Base-by-base conservation (phyloP, 2,329 filamentous ascomycete species). In the Acephala macrosclerotiorum region DNA sequence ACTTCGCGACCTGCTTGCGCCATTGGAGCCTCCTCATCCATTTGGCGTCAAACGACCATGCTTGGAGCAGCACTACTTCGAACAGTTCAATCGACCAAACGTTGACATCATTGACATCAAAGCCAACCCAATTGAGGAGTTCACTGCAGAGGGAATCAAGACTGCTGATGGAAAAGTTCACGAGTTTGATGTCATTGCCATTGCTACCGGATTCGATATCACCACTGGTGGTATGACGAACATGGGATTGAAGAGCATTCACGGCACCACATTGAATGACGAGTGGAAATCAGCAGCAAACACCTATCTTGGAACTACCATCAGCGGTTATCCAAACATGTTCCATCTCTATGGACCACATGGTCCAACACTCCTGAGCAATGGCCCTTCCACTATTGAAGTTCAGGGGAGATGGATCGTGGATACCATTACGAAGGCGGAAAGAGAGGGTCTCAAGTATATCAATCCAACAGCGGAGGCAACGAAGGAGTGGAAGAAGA, bases 341-440 rank as follows among this genome's bases (percentile, higher is more conserved):
- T 84, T 84, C 75, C 77, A 81, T 68, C 77, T 84, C 58, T 88
- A 87, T 71, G 86, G 86, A 0, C 78, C 81, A 0, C 86, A 89
- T n/a, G 84, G 79, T 0, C 86, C 86, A 0, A 87, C 85, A 0
- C 80, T 85, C 0, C 77, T 88, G 5, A 75, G 79, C 71, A 89
- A 89, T 69, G 87, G 86, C 0, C 87, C 87, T 0, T 81, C 82
- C 0, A 81, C 79, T 1, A 81, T 84, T 8, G 84, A 88, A 67
- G 71, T 85, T 0, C 87, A 89, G 70, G 86, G 85, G 1, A 77
- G 84, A 0, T 89, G 84, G 85, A 83, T 88, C 62, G 77, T 79
- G 18, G 81, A 85, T 56, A 74, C 75, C 51, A 84, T 89, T 61
- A 75, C 79, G 40, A 80, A 85, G 73, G 83, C 87, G 68, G 74